These are phyloP conservation scores for baker's yeast (Saccharomyces cerevisiae) DNA, from an alignment of 805 yeast species.

Conservation along the genomic window DNA sequence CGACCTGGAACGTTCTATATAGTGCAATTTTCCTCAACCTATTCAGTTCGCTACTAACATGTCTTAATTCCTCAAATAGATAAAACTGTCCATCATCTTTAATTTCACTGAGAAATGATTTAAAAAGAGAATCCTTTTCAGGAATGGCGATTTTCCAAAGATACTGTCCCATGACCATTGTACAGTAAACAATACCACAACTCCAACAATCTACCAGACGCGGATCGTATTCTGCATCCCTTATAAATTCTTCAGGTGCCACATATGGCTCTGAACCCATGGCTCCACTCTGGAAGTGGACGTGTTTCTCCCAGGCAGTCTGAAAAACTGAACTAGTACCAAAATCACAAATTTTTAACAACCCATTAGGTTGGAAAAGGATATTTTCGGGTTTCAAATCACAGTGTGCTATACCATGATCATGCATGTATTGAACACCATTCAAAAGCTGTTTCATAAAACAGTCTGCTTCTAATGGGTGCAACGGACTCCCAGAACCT, in stretches of 20 bases:
- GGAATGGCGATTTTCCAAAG: conserved; percentile 75
- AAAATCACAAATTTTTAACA: conserved; percentile 69
- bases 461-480: conserved; percentile 73
- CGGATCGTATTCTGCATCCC: conserved; percentile 57
- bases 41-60: conserved; percentile 33
- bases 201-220: conserved; percentile 86
- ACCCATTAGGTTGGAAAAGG: conserved; percentile 57
- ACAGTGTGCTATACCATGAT: conserved; percentile 89
- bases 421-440: conserved; percentile 80
- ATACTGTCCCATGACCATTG: conserved; percentile 81
- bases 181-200: conserved; percentile 66
- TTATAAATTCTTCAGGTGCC: conserved; percentile 77
- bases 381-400: conserved; percentile 87
- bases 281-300: conserved; percentile 59
- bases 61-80: conserved; percentile 46
- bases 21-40: conserved; percentile 40
- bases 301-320: conserved; percentile 79
- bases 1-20: conserved; percentile 54
- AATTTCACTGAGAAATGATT: conserved; percentile 42
- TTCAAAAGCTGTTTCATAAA: conserved; percentile 77
- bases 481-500: conserved; percentile 42
- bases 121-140: conserved; percentile 41
- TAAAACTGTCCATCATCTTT: conserved; percentile 34
- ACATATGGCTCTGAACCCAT: conserved; percentile 89
- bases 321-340: conserved; percentile 88